Percentiles rank a stretch among this genome's conserved stretches.
These are phyloP conservation scores for Aspergillus thermomutatus DNA, from an alignment of 2,329 filamentous ascomycete genomes.

Conservation along the genomic window DNA sequence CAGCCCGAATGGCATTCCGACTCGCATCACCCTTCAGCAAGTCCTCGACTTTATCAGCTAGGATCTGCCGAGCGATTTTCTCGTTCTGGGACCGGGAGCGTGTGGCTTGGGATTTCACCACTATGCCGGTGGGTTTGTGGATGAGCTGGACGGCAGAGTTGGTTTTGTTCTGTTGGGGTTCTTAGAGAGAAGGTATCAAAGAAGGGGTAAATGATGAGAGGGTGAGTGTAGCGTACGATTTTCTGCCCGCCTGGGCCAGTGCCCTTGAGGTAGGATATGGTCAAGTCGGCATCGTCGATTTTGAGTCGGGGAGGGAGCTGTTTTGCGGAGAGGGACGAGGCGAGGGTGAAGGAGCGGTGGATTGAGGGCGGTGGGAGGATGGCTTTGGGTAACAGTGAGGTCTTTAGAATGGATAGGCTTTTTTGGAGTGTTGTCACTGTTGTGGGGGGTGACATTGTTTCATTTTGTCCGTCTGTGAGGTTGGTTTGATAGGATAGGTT, in stretches of 20 bases:
- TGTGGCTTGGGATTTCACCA: slow-evolving; percentile 91
- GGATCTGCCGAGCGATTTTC: slow-evolving; percentile 72
- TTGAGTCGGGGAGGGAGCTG: slow-evolving; percentile 72
- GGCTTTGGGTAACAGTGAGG: background rate
- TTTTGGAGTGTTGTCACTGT: slow-evolving; percentile 3
- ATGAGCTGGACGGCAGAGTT: slow-evolving; percentile 90
- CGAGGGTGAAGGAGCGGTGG: slow-evolving; percentile 22
- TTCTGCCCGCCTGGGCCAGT: slow-evolving; percentile 93
- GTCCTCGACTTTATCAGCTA: slow-evolving; percentile 76
- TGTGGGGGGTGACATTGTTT: background rate
- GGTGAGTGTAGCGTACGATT: slow-evolving; percentile 57
- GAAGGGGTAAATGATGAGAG: background rate
- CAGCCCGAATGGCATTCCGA: slow-evolving; percentile 76
- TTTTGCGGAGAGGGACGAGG: slow-evolving; percentile 41
- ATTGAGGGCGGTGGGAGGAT: background rate
- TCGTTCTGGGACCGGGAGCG: slow-evolving; percentile 83
- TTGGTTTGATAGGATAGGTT: background rate
- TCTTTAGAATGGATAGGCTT: background rate
- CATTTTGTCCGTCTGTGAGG: background rate
- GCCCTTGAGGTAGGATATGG: slow-evolving; percentile 84
- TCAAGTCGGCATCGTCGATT: slow-evolving; percentile 73
- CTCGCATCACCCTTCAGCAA: slow-evolving; percentile 69
- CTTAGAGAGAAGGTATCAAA: background rate
- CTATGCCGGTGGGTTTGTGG: slow-evolving; percentile 84
- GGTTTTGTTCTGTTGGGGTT: slow-evolving; percentile 74